Base-by-base conservation (phyloP, 495 filamentous ascomycete genomes). In the Cercophora samala region DNA sequence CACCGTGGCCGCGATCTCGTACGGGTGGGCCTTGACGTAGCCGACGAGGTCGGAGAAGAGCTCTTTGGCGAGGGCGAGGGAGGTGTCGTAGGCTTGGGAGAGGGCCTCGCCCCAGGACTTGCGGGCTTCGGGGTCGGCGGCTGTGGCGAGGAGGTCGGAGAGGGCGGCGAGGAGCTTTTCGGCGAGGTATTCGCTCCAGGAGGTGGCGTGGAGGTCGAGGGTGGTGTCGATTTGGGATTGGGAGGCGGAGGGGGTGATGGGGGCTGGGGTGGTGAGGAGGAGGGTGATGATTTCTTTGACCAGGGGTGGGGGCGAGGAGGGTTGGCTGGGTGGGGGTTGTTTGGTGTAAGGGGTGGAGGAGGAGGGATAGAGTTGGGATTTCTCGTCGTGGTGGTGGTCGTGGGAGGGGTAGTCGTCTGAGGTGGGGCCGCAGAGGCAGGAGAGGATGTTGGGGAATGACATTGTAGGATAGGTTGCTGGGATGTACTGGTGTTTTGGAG, bases 1-100 rank as follows among this genome's bases (percentile, higher is more conserved):
- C 51, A 73, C 64, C 32, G 18, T 4, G 0, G 71, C 69, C 1
- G 66, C 71, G 0, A 71, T 55, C 51, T 71, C 66, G 8, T 29
- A 21, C 2, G 71, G 69, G 18, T 73, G 71, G 29, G 32, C 69
- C 37, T 63, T 69, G 46, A 32, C 71, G 25, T 71, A 67, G 29
- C 66, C 62, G 13, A 64, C 61, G 24, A 73, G 55, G 22, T 51
- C 63, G 5, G 2, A 4, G 21, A 73, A 67, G 8, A 59, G 26
- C n/a, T 69, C 58, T 19, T 66, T 13, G 0, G 55, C 59, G 1
- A 62, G 15, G 23, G 51, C n/a, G 6, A 63, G 13, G 0, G 69
- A 58, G 17, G 37, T 21, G 8, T 63, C 58, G 37, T 71, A 71
- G 1, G 71, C 66, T 8, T 71, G 64, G 21, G 18, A 19, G 51